phyloP scores from a whole-genome alignment of 2,329 filamentous ascomycete species.

The Hypoxylon sp. region DNA sequence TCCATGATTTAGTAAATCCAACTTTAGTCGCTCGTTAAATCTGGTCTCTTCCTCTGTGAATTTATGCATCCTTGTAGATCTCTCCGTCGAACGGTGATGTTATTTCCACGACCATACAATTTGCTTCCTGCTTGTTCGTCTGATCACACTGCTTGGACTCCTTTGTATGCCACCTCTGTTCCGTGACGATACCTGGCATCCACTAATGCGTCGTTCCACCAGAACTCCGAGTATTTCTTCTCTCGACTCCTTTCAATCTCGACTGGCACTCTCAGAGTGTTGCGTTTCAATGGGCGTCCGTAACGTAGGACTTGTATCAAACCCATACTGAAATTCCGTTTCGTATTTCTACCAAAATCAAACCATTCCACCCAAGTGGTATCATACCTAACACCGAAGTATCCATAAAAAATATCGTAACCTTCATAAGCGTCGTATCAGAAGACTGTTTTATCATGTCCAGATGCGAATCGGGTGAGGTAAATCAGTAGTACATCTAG shows the following conservation, averaged over 20 bases:
- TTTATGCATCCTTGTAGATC: neutral
- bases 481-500: neutral
- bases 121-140: too few species aligned
- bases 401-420: constrained; percentile 24
- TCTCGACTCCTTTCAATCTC: neutral
- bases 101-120: too few species aligned
- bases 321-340: neutral
- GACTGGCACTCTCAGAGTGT: constrained; percentile 1
- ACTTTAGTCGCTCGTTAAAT: constrained; percentile 51
- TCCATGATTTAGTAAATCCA: constrained; percentile 45
- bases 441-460: constrained; percentile 6
- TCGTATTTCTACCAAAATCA: constrained; percentile 1
- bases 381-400: constrained; percentile 35
- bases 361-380: constrained; percentile 28
- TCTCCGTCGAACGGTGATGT: too few species aligned
- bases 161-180: too few species aligned
- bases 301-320: neutral
- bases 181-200: too few species aligned
- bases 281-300: neutral
- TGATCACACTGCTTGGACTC: too few species aligned
- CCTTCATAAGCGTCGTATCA: constrained; percentile 22
- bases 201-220: neutral
- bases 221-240: neutral
- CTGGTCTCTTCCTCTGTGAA: neutral
- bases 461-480: neutral